phyloP scores from a whole-genome alignment of 2,329 filamentous ascomycete species.

The Capronia americana region DNA sequence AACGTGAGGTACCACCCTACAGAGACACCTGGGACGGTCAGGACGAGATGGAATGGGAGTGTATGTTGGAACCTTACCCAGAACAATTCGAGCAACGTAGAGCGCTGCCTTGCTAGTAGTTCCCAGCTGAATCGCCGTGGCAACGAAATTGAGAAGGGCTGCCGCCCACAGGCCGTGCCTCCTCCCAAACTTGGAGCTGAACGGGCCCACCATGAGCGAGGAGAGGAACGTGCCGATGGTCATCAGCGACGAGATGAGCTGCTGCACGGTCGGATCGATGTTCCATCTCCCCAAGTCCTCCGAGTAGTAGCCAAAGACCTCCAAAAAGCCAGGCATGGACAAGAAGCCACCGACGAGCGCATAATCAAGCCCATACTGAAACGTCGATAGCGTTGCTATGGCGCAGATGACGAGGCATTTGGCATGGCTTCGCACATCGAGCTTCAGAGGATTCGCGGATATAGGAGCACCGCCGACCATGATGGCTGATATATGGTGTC shows the following conservation, averaged over 20 bases:
- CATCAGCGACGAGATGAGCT: slow-evolving; percentile 60
- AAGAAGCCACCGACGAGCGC: slow-evolving; percentile 55
- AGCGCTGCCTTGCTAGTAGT: slow-evolving; percentile 50
- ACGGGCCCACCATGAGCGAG: slow-evolving; percentile 56
- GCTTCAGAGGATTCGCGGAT: slow-evolving; percentile 33
- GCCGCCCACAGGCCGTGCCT: slow-evolving; percentile 56
- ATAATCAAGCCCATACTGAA: slow-evolving; percentile 59
- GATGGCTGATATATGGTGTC: not conserved
- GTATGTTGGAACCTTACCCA: slow-evolving; percentile 40
- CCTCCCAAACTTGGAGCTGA: slow-evolving; percentile 57
- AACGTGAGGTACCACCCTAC: slow-evolving; percentile 57
- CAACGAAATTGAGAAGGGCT: slow-evolving; percentile 53
- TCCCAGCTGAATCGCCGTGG: slow-evolving; percentile 54
- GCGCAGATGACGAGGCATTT: slow-evolving; percentile 58
- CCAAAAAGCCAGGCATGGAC: slow-evolving; percentile 60
- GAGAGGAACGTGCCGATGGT: slow-evolving; percentile 60
- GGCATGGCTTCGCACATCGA: slow-evolving; percentile 41
- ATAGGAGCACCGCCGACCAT: slow-evolving; percentile 31
- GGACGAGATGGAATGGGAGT: not conserved
- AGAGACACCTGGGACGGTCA: slow-evolving; percentile 41
- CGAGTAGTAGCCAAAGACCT: slow-evolving; percentile 58
- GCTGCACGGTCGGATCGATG: slow-evolving; percentile 53
- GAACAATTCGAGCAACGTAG: slow-evolving; percentile 56
- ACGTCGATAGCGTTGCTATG: slow-evolving; percentile 56
- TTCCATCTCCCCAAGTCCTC: slow-evolving; percentile 39